Evolutionary conservation across 1,284 basidiomycete genomes (phyloP).

Genomic region (Coriolopsis trogii): DNA sequence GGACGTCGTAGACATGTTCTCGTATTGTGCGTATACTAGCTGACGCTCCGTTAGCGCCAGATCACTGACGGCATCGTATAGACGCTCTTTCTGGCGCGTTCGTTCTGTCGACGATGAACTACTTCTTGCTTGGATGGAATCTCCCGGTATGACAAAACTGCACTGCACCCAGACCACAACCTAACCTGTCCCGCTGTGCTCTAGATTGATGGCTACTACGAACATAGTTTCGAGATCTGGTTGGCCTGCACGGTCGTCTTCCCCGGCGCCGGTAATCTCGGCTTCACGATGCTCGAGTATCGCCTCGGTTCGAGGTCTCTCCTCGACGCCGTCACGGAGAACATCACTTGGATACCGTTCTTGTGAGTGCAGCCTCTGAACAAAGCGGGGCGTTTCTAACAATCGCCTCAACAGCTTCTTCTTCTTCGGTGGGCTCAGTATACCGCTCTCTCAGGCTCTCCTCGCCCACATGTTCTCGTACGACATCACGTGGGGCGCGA

Average conservation of each 20-base stretch:
- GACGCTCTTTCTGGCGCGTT: conserved; percentile 77
- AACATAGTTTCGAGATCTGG: conserved; percentile 77
- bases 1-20: conserved; percentile 74
- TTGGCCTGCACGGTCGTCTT: conserved; percentile 79
- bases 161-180: too few relatives aligned
- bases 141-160: conserved; percentile 47
- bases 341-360: conserved; percentile 78
- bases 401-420: conserved; percentile 59
- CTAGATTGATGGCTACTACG: conserved; percentile 61
- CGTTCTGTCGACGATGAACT: conserved; percentile 69
- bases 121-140: conserved; percentile 63
- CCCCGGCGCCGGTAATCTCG: conserved; percentile 71
- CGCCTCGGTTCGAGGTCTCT: conserved; percentile 68
- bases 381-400: not conserved
- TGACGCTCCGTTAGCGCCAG: too few relatives aligned
- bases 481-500: conserved; percentile 83
- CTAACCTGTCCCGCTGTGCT: too few relatives aligned
- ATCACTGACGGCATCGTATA: conserved; percentile 28
- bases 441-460: conserved; percentile 74
- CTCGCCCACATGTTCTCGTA: conserved; percentile 84
- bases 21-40: conserved; percentile 68
- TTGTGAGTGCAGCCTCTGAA: conserved; percentile 53
- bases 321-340: conserved; percentile 59
- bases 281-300: conserved; percentile 74
- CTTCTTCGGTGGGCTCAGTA: conserved; percentile 81